Base-by-base conservation (phyloP, 192 early-diverging fungal genomes). In the Pilobolus umbonatus region DNA sequence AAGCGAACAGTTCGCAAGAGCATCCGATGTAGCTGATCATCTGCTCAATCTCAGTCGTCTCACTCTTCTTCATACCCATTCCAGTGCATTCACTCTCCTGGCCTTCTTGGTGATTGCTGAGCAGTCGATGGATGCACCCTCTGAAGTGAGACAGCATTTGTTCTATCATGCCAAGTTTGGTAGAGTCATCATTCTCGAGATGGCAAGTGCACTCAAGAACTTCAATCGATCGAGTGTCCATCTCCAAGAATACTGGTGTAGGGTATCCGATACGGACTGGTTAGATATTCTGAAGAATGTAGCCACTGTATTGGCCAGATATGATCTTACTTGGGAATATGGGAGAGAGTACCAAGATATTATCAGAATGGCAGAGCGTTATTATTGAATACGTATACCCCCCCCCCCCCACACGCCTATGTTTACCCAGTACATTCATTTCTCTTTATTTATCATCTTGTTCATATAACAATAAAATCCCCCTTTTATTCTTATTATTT, bases 121-220 rank as follows among this genome's bases (percentile, higher is more conserved):
- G n/a, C n/a, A n/a, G n/a, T n/a, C n/a, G n/a, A n/a, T n/a, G n/a
- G n/a, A n/a, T n/a, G n/a, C 55, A 11, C 64, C 64, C 0, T 21
- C 39, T 4, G 55, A 65, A 40, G 64, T 65, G 9, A 34, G 56
- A 10, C 64, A 65, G 21, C 56, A 59, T 58, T 25, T 65, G 11
- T 65, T 65, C 29, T 59, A 51, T 21, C 34, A 47, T 34, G 49
- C 38, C 26, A 55, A 57, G 7, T 36, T 65, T 40, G 64, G 64
- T n/a, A 34, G 64, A 22, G 35, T 40, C 5, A 26, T 65, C n/a
- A 58, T 65, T 21, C 35, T 65, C 5, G 64, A 65, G 53, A 52
- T 59, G 24, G 19, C 39, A 24, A 52, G 25, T n/a, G 55, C 53
- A 10, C 12, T 65, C 8, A 65, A 65, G 30, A 49, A 64, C 11